A percentile compares a stretch with the other conserved stretches of the same genome.
These are phyloP conservation scores for Zizania palustris DNA, from an alignment of 202 grass and related monocot genomes.

Conservation along the genomic window DNA sequence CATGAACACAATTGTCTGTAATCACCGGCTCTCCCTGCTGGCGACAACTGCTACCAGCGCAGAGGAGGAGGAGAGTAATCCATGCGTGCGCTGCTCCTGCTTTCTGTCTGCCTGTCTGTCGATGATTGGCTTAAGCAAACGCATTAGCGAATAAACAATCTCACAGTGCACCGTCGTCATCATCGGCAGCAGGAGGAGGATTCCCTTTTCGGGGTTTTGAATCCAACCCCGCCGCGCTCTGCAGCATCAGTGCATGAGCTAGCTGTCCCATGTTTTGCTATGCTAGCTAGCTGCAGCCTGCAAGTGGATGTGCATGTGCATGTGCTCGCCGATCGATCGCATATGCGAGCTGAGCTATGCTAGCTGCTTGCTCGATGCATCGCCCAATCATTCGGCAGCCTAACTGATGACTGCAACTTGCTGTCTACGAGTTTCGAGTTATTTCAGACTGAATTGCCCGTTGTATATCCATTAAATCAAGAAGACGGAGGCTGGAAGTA, in stretches of 20 bases:
- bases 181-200: background rate
- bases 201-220: background rate
- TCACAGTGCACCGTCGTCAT: background rate
- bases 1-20: background rate
- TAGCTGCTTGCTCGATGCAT: background rate
- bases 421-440: background rate
- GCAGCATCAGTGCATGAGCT: background rate
- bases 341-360: no score
- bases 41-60: constrained; percentile 2
- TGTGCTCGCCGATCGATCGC: constrained; percentile 10
- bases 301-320: background rate
- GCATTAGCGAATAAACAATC: background rate
- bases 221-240: background rate
- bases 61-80: constrained; percentile 13
- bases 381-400: constrained; percentile 3
- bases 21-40: background rate
- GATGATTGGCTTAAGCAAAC: constrained; percentile 24
- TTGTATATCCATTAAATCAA: background rate
- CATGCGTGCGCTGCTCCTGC: constrained; percentile 1
- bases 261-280: constrained; percentile 15
- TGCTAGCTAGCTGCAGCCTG: no score
- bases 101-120: background rate
- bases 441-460: background rate
- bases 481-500: background rate
- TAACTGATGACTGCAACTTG: background rate